phyloP scores from a whole-genome alignment of 352 stramenopile species.

The Phytophthora podocarpi region DNA sequence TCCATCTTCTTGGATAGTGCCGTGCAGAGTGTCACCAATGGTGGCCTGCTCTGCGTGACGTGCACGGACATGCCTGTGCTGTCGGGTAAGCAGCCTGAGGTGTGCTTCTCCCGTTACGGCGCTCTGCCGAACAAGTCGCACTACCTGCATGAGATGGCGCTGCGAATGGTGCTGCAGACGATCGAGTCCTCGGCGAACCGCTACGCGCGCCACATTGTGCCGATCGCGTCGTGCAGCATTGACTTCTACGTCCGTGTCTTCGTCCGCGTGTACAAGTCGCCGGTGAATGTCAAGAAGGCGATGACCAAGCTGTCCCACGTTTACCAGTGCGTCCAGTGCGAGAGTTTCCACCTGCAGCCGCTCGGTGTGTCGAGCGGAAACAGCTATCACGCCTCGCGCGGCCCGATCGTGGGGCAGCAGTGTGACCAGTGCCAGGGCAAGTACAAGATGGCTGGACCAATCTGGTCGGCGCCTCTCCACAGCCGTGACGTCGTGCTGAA shows the following conservation, averaged over 20 bases:
- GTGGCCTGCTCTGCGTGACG: constrained; percentile 98
- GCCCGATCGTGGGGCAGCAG: constrained; percentile 65
- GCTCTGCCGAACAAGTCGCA: constrained; percentile 88
- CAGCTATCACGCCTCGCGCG: constrained; percentile 82
- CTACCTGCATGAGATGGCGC: constrained; percentile 89
- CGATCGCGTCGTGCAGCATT: constrained; percentile 97
- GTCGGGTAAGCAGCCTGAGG: constrained; percentile 87
- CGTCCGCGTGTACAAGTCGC: constrained; percentile 97
- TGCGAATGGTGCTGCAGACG: constrained; percentile 94
- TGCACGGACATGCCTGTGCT: constrained; percentile 98
- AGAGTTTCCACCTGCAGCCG: constrained; percentile 97
- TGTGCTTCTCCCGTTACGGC: constrained; percentile 90
- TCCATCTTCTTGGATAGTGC: constrained; percentile 98
- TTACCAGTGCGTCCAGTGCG: constrained; percentile 94
- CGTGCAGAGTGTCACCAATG: constrained; percentile 94
- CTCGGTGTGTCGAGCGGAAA: constrained; percentile 90
- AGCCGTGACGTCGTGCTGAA: constrained; percentile 89
- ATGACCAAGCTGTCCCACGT: constrained; percentile 92
- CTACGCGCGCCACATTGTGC: constrained; percentile 97
- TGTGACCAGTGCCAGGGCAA: constrained; percentile 87
- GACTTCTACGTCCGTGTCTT: constrained; percentile 99
- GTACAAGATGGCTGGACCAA: constrained; percentile 94
- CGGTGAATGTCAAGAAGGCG: constrained; percentile 93
- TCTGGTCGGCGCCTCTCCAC: constrained; percentile 97
- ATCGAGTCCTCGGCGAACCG: constrained; percentile 95